Evolutionary conservation across 352 stramenopile species (phyloP).

Genomic region (Pythium aquatile): DNA sequence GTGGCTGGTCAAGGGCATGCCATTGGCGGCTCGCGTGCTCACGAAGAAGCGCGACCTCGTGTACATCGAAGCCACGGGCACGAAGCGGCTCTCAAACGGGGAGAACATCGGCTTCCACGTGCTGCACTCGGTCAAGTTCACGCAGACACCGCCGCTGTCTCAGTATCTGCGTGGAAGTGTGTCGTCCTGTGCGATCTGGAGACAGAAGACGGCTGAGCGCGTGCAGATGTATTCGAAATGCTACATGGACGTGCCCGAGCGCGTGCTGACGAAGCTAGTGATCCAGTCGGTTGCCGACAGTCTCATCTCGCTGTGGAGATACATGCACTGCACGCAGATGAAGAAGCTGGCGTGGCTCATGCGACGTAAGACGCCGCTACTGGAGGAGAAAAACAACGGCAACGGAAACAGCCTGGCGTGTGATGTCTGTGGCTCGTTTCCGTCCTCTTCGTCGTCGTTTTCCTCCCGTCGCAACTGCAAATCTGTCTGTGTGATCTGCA

Average conservation of each 20-base stretch:
- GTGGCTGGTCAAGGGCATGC: constrained; percentile 55
- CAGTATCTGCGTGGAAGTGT: constrained; percentile 45
- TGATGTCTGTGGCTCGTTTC: constrained; percentile 13
- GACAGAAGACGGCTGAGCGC: constrained; percentile 29
- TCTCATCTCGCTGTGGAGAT: constrained; percentile 37
- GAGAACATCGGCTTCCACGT: constrained; percentile 61
- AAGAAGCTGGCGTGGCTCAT: constrained; percentile 68
- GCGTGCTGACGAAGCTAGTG: constrained; percentile 37
- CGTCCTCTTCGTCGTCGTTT: neutral
- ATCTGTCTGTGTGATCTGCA: constrained; percentile 21
- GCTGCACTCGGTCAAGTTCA: constrained; percentile 62
- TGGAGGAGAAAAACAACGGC: constrained; percentile 3
- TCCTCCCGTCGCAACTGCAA: constrained; percentile 7
- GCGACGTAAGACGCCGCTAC: constrained; percentile 16
- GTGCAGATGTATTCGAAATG: constrained; percentile 41
- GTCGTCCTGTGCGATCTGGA: constrained; percentile 52
- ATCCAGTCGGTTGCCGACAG: constrained; percentile 41
- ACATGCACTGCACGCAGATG: constrained; percentile 60
- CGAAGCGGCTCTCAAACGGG: constrained; percentile 35
- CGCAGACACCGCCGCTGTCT: constrained; percentile 39
- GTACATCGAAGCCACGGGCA: constrained; percentile 60
- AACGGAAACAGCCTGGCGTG: neutral
- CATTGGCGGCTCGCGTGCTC: constrained; percentile 40
- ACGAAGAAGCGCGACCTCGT: constrained; percentile 53
- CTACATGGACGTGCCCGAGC: constrained; percentile 41